A percentile compares a stretch with the other conserved stretches of the same genome.
Conservation (phyloP, 306 rosid species). For the Glycine tomentella region DNA sequence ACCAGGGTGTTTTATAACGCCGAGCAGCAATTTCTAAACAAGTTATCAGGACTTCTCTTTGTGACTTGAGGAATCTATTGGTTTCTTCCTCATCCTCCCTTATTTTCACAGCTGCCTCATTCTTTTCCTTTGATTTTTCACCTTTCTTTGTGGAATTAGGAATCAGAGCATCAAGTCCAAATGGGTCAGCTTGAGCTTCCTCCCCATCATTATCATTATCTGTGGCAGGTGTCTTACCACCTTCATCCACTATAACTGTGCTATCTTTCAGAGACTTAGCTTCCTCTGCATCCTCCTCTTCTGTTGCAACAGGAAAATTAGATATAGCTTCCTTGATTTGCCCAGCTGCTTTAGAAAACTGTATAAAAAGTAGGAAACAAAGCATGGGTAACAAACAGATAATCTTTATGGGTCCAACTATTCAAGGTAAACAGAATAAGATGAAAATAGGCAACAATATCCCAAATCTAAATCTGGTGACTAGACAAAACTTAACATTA, state of each 20-base stretch:
- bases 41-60: slow-evolving; percentile 76
- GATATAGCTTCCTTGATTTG: slow-evolving; percentile 77
- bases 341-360: slow-evolving; percentile 90
- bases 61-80: slow-evolving; percentile 72
- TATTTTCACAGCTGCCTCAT: slow-evolving; percentile 40
- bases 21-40: slow-evolving; percentile 93
- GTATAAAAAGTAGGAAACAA: slow-evolving; percentile 34
- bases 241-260: slow-evolving; percentile 48
- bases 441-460: slow-evolving; percentile 20
- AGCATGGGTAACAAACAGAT: slow-evolving; percentile 38
- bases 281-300: slow-evolving; percentile 81
- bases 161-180: slow-evolving; percentile 89
- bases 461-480: slow-evolving; percentile 29
- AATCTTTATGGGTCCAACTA: slow-evolving; percentile 20
- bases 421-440: not conserved
- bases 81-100: slow-evolving; percentile 62
- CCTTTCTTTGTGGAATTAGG: slow-evolving; percentile 66
- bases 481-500: slow-evolving; percentile 36
- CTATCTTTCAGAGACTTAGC: slow-evolving; percentile 61
- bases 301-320: slow-evolving; percentile 79
- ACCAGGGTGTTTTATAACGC: slow-evolving; percentile 88
- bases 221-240: slow-evolving; percentile 44
- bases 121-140: slow-evolving; percentile 66
- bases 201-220: slow-evolving; percentile 50
- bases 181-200: slow-evolving; percentile 69